phyloP scores from a whole-genome alignment of 164 flowering plant genomes.

The Berberis vulgaris region DNA sequence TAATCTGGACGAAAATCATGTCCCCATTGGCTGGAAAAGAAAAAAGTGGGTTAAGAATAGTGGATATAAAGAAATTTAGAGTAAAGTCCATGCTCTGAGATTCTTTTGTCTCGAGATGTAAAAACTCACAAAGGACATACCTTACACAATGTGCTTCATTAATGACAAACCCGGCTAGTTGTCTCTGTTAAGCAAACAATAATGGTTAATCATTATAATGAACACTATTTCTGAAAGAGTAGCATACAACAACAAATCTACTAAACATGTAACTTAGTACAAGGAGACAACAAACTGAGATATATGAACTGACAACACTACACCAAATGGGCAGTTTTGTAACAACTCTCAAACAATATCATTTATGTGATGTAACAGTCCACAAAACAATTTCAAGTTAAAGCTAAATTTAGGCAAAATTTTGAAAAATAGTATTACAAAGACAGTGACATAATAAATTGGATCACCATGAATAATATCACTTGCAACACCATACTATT shows the following conservation, averaged over 20 bases:
- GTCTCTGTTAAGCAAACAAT: conserved; percentile 33
- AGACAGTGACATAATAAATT: too few relatives aligned
- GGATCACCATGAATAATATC: too few relatives aligned
- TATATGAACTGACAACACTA: neutral
- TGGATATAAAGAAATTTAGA: neutral
- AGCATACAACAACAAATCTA: neutral
- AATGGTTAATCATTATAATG: conserved; percentile 1
- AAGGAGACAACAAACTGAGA: neutral
- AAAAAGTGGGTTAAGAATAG: neutral
- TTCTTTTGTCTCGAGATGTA: too few relatives aligned
- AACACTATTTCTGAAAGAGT: neutral
- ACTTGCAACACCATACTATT: too few relatives aligned
- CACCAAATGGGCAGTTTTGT: too few relatives aligned
- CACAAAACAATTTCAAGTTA: too few relatives aligned
- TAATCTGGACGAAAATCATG: too few relatives aligned
- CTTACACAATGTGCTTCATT: conserved; percentile 99
- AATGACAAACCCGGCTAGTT: conserved; percentile 80
- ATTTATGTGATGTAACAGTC: too few relatives aligned
- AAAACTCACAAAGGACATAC: conserved; percentile 20
- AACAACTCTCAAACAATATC: too few relatives aligned
- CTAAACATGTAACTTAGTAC: conserved; percentile 2
- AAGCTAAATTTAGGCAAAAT: too few relatives aligned
- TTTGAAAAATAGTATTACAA: too few relatives aligned
- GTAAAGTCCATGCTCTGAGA: too few relatives aligned
- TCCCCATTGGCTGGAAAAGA: conserved; percentile 27